Base-by-base conservation (phyloP, 2,329 filamentous ascomycete species). In the Bisporella sp. region DNA sequence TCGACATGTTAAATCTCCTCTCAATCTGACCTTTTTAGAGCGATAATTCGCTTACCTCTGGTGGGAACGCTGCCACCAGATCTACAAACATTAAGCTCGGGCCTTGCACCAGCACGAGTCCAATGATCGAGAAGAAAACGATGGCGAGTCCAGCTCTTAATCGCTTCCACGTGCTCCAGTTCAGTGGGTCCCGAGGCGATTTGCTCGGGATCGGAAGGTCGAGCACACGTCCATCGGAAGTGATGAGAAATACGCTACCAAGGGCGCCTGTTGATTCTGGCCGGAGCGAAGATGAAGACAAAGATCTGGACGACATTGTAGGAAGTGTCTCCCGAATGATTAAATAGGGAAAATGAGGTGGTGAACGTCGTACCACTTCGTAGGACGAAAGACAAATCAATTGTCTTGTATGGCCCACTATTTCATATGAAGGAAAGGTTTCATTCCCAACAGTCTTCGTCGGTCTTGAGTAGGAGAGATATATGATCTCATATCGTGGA, bases 221-320 rank as follows among this genome's bases (percentile, higher is more conserved):
- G 51, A 55, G 53, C n/a, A 55, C 46, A 3, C 39, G 32, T 4
- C 55, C 55, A 52, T 55, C 48, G 4, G 45, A 47, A 11, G 45
- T 29, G 39, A 57, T 56, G 46, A 57, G 51, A 30, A 41, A 56
- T 1, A 56, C 55, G 30, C 51, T 56, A 3, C 53, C 55, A 21
- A 21, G 21, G 3, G 21, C 21, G 21, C 21, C 21, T 21, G 21
- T 21, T 21, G 21, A 21, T 21, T 21, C 21, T 21, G 21, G 21
- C 21, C 21, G 21, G 21, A 21, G 21, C 21, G 21, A 21, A 21
- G 21, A 21, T 3, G 21, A 21, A 21, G 21, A 21, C 21, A 21
- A 21, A 21, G 21, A 21, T 21, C 21, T 21, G 2, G 21, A 2
- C 21, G 21, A 21, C 21, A 21, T 21, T 21, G 21, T 21, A 2